Conservation (phyloP, 192 early-diverging fungal species). For the Radiomyces spectabilis region DNA sequence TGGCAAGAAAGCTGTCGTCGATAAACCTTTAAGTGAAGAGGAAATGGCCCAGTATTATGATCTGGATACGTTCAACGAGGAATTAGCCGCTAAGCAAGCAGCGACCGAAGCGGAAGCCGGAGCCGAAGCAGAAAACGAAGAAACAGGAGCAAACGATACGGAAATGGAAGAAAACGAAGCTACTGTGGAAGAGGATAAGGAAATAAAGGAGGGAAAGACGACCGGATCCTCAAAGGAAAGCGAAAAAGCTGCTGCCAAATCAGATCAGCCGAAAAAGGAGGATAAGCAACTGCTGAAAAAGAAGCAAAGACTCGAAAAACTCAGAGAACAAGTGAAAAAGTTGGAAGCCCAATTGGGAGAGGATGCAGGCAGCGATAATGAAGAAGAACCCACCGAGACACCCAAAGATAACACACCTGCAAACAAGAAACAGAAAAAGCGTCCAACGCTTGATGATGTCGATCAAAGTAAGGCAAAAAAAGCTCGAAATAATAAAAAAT, state of each 20-base stretch:
- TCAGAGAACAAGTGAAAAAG: not conserved
- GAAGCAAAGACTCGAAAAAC: not conserved
- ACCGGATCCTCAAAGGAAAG: too few species aligned
- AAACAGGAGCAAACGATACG: constrained; percentile 1
- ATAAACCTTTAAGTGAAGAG: constrained; percentile 35
- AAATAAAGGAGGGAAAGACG: constrained; percentile 1
- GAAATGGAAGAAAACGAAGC: constrained; percentile 21
- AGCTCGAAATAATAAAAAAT: too few species aligned
- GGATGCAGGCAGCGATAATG: not conserved
- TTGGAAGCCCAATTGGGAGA: not conserved
- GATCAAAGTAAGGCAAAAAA: constrained; percentile 35
- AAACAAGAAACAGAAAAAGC: too few species aligned
- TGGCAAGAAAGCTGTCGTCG: constrained; percentile 35
- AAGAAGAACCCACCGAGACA: not conserved
- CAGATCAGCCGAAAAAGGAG: constrained; percentile 4
- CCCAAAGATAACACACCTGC: too few species aligned
- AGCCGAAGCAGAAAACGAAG: constrained; percentile 22
- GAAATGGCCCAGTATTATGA: constrained; percentile 53
- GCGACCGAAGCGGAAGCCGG: not conserved
- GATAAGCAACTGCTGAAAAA: not conserved
- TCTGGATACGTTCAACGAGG: constrained; percentile 79
- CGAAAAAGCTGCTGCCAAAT: too few species aligned
- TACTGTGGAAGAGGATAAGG: constrained; percentile 13
- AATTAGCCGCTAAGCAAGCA: constrained; percentile 16
- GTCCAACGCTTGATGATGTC: constrained; percentile 16